phyloP scores from a whole-genome alignment of 1,139 yeast species.

The Hansenula sp. region DNA sequence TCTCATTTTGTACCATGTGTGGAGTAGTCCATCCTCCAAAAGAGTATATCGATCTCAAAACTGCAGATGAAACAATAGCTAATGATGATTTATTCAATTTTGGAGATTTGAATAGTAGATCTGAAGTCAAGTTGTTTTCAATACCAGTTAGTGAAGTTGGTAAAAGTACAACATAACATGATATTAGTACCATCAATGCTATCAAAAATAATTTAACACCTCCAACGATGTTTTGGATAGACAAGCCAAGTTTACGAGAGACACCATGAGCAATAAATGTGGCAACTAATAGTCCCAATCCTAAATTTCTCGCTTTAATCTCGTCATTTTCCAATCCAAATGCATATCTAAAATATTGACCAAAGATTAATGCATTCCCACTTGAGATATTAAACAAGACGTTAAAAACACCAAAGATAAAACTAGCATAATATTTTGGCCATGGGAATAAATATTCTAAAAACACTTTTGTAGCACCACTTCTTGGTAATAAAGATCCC shows the following conservation, averaged over 20 bases:
- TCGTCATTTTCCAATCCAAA: slow-evolving; percentile 27
- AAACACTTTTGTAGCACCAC: slow-evolving; percentile 60
- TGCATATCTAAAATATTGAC: slow-evolving; percentile 44
- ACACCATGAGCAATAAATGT: slow-evolving; percentile 43
- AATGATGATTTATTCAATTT: slow-evolving; percentile 3
- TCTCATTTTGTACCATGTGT: slow-evolving; percentile 54
- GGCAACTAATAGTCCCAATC: slow-evolving; percentile 36
- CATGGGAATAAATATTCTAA: slow-evolving; percentile 49
- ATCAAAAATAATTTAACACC: slow-evolving; percentile 43
- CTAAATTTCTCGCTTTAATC: slow-evolving; percentile 33
- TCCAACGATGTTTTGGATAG: slow-evolving; percentile 48
- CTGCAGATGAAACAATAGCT: slow-evolving; percentile 33
- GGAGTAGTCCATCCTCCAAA: slow-evolving; percentile 60
- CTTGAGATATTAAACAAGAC: slow-evolving; percentile 52
- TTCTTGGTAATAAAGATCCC: slow-evolving; percentile 54
- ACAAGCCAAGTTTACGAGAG: slow-evolving; percentile 47
- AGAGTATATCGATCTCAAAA: slow-evolving; percentile 52
- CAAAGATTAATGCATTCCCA: slow-evolving; percentile 55
- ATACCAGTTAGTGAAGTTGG: slow-evolving; percentile 33
- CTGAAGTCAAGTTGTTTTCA: slow-evolving; percentile 21
- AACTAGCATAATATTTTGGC: slow-evolving; percentile 49
- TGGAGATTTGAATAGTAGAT: slow-evolving; percentile 14
- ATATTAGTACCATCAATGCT: slow-evolving; percentile 41
- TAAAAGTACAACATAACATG: slow-evolving; percentile 43
- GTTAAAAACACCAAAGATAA: slow-evolving; percentile 45